Evolutionary conservation across 2,329 filamentous ascomycete genomes (phyloP), one percentile per base, ranked within the genome.

Genomic region (Talaromyces pinophilus): DNA sequence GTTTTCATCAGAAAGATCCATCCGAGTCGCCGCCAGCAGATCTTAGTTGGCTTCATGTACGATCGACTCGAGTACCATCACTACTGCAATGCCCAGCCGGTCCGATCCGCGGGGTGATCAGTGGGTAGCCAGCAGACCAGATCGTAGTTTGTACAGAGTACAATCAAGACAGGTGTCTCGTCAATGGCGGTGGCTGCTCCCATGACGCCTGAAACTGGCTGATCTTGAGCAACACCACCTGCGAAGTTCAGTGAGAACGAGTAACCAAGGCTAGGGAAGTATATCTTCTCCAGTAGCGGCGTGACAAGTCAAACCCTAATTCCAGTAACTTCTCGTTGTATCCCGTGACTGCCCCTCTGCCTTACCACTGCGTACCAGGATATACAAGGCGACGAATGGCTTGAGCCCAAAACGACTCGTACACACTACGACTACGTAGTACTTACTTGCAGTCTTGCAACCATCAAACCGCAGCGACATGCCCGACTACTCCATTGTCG

Each of bases 21-120:
- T 54, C 10, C n/a, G 30, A 38, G 10, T 33, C n/a, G 30, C n/a
- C 30, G 30, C n/a, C 30, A 25, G 54, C 33, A 22, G 54, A 38
- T 57, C 54, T 57, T 28, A 19, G 25, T 48, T 48, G 40, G 42
- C 42, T 35, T 13, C 25, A 8, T 17, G 17, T 48, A 48, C 28
- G 42, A 61, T 61, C 40, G 44, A 33, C 30, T 48, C 13, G 28
- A 54, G 8, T n/a, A 54, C 22, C 28, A 22, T 33, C n/a, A 52
- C 42, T 46, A 33, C 59, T 52, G 59, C 59, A 62, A 28, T 25
- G 44, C 59, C 44, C 30, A 25, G 59, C 30, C 59, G 30, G 42
- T 50, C 59, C 59, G 59, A 52, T 62, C 59, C 59, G 59, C 7
- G 5, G 30, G 44, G 42, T 61, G 40, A 61, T 61, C 42, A 6